Evolutionary conservation across 2,329 filamentous ascomycete species (phyloP).

Genomic region (Trichoderma harzianum): DNA sequence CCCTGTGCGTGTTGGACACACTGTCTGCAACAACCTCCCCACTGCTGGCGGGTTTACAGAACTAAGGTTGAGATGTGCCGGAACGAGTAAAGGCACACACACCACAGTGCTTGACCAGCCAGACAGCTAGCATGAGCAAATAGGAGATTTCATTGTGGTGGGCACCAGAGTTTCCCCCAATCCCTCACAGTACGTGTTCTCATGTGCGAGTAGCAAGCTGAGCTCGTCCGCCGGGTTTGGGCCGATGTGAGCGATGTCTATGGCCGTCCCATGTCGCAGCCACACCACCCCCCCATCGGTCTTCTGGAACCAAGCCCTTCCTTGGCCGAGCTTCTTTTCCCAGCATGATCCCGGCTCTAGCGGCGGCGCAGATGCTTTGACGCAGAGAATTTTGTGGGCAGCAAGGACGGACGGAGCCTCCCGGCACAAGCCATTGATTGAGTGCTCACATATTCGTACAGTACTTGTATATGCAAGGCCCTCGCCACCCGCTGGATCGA

Average conservation of each 20-base stretch:
- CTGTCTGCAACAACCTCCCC: slow-evolving; percentile 1
- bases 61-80: background rate
- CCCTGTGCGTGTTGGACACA: background rate
- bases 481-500: slow-evolving; percentile 9
- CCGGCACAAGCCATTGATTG: background rate
- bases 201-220: background rate
- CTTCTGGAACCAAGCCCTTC: background rate
- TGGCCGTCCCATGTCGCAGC: background rate
- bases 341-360: slow-evolving; percentile 1
- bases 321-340: background rate
- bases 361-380: background rate
- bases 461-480: background rate
- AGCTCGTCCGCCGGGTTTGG: background rate
- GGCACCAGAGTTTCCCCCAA: background rate
- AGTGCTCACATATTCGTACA: background rate
- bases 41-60: background rate
- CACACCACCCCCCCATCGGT: slow-evolving; percentile 7
- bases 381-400: slow-evolving; percentile 10
- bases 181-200: no score
- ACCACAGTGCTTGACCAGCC: background rate
- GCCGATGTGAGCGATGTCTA: background rate
- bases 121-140: background rate
- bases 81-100: background rate
- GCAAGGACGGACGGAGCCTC: background rate
- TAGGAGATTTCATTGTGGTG: slow-evolving; percentile 6